Base-by-base conservation (phyloP, 2,329 filamentous ascomycete genomes). In the Hypoxylon sp. region DNA sequence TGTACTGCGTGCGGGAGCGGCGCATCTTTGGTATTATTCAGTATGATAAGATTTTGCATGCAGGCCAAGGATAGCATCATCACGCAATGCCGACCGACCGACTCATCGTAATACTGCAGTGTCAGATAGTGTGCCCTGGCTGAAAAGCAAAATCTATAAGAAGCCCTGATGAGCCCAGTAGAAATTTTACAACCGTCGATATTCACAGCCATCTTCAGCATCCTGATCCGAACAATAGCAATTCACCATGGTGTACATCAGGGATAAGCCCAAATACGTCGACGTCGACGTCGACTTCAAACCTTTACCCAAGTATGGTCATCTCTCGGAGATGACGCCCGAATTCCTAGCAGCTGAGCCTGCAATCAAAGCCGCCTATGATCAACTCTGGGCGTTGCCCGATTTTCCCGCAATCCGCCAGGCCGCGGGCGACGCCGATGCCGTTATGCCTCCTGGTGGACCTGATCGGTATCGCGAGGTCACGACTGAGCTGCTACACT, bases 401-500 rank as follows among this genome's bases (percentile, higher is more conserved):
- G 70, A 72, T 20, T 70, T 77, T 27, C 76, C 70, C 46, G 65
- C 73, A n/a, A 77, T 81, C 64, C 76, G 78, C 40, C 37, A 63
- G 67, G 56, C 77, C 70, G 77, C 74, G 60, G 67, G 71, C 44
- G 51, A 70, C 75, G 17, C 73, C 66, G 63, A 75, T 66, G 69
- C 78, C 70, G 10, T 57, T 30, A 56, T 76, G 49, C 74, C 75
- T 2, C 68, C 71, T 1, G 78, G 74, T 1, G 78, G 76, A 2
- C 80, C 79, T 14, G 68, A 74, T 60, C 78, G 79, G 44, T 78
- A 77, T 48, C 70, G 68, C n/a, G 78, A 81, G n/a, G 76, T 82
- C 5, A 27, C 74, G 20, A 78, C 78, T 20, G 75, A 76, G 48
- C 69, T 75, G 33, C 50, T 70, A 10, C 73, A 69, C 37, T 75